Evolutionary conservation across 441 rosid species (phyloP).

Genomic region (Geranium incanum): DNA sequence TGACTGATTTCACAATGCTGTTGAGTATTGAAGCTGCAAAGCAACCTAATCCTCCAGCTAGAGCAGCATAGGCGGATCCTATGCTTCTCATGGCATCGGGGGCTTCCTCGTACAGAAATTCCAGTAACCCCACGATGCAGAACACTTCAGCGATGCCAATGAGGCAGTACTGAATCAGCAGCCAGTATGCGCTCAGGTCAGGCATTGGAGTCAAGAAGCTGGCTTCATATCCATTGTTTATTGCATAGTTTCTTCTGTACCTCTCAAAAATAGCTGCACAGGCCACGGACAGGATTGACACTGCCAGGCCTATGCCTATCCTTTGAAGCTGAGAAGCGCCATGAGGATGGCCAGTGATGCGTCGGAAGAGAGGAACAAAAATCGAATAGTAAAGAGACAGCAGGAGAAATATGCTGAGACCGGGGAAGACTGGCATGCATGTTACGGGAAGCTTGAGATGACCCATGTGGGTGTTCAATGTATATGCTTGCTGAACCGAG

Average conservation of each 20-base stretch:
- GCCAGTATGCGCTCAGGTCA: constrained; percentile 71
- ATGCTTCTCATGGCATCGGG: constrained; percentile 97
- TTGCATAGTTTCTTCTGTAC: constrained; percentile 65
- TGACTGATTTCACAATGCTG: constrained; percentile 58
- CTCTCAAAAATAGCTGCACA: constrained; percentile 78
- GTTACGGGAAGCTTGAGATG: constrained; percentile 75
- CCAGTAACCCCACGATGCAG: constrained; percentile 69
- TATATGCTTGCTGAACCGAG: constrained; percentile 84
- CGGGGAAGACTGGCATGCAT: constrained; percentile 90
- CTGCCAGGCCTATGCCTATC: constrained; percentile 76
- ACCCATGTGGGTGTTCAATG: constrained; percentile 68
- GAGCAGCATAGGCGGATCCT: constrained; percentile 84
- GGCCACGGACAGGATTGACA: constrained; percentile 57
- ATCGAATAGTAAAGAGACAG: constrained; percentile 63
- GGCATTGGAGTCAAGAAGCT: constrained; percentile 64
- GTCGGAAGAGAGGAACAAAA: constrained; percentile 63
- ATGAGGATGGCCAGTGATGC: constrained; percentile 75
- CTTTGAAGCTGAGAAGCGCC: constrained; percentile 97
- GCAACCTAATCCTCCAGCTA: constrained; percentile 87
- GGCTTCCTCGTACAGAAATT: constrained; percentile 86
- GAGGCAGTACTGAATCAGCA: constrained; percentile 77
- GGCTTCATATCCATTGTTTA: constrained; percentile 45
- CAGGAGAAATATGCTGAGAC: constrained; percentile 70
- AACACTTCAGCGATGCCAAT: constrained; percentile 88
- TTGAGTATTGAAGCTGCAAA: constrained; percentile 66